Conservation (phyloP, 1,284 basidiomycete species). For the Kalmanozyma brasiliensis region DNA sequence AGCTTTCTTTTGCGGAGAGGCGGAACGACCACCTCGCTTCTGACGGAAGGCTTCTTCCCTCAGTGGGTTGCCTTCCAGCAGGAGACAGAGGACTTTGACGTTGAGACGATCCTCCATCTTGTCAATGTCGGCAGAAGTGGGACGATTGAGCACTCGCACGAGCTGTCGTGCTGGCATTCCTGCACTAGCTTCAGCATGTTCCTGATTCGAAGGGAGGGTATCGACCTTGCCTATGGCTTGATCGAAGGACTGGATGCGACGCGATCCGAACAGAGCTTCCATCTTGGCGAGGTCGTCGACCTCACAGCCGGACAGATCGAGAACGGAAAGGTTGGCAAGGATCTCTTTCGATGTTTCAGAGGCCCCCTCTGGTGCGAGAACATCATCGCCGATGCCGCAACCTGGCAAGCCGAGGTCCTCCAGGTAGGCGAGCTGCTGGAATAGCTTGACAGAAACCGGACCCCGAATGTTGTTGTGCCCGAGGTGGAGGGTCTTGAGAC, state of each 20-base stretch:
- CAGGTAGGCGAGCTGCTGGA: slow-evolving; percentile 34
- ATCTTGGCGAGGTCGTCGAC: slow-evolving; percentile 50
- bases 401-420: slow-evolving; percentile 53
- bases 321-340: slow-evolving; percentile 32
- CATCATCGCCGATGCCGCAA: slow-evolving; percentile 58
- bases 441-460: slow-evolving; percentile 43
- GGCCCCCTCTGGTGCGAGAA: slow-evolving; percentile 32
- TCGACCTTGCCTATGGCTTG: slow-evolving; percentile 29
- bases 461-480: slow-evolving; percentile 56
- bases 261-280: slow-evolving; percentile 54
- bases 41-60: slow-evolving; percentile 52
- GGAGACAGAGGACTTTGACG: slow-evolving; percentile 34
- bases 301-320: slow-evolving; percentile 60
- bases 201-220: slow-evolving; percentile 1
- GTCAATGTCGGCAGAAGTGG: slow-evolving; percentile 22
- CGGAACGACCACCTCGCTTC: slow-evolving; percentile 50
- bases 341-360: slow-evolving; percentile 7
- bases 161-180: slow-evolving; percentile 46
- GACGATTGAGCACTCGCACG: slow-evolving; percentile 44
- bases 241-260: slow-evolving; percentile 33
- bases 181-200: slow-evolving; percentile 2
- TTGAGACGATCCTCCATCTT: slow-evolving; percentile 26
- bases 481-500: slow-evolving; percentile 49
- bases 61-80: slow-evolving; percentile 56
- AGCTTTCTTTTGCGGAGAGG: slow-evolving; percentile 38